Conservation (phyloP, 148 eudicot genomes). For the Gaultheria prostrata region DNA sequence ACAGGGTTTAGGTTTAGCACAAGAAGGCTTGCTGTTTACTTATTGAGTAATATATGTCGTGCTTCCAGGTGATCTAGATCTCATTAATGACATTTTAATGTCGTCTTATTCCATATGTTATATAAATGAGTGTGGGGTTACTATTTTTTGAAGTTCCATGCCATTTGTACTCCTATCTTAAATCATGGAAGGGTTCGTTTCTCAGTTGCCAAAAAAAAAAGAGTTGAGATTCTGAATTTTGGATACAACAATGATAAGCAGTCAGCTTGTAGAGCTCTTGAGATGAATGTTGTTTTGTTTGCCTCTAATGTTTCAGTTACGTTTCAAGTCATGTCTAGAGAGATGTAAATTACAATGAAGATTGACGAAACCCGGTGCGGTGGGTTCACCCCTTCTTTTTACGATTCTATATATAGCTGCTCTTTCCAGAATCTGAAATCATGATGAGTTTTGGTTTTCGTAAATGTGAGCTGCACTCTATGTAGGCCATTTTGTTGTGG, state of each 20-base stretch:
- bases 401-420: too few species aligned
- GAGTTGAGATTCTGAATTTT: background rate
- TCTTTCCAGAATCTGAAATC: too few species aligned
- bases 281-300: too few species aligned
- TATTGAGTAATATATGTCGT: background rate
- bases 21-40: background rate
- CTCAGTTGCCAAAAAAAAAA: background rate
- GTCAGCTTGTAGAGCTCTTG: too few species aligned
- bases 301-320: background rate
- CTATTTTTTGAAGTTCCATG: background rate
- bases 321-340: background rate
- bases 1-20: conserved; percentile 5
- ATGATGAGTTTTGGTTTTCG: background rate
- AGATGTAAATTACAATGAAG: background rate
- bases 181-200: background rate
- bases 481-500: background rate
- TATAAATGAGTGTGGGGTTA: background rate
- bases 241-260: background rate
- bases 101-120: background rate
- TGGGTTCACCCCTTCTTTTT: too few species aligned
- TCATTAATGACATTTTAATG: background rate
- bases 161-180: background rate
- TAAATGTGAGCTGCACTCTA: background rate
- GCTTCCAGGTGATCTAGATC: background rate
- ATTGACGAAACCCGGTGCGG: too few species aligned